phyloP scores from a whole-genome alignment of 2,329 filamentous ascomycete genomes.

The Penicillium capsulatum region DNA sequence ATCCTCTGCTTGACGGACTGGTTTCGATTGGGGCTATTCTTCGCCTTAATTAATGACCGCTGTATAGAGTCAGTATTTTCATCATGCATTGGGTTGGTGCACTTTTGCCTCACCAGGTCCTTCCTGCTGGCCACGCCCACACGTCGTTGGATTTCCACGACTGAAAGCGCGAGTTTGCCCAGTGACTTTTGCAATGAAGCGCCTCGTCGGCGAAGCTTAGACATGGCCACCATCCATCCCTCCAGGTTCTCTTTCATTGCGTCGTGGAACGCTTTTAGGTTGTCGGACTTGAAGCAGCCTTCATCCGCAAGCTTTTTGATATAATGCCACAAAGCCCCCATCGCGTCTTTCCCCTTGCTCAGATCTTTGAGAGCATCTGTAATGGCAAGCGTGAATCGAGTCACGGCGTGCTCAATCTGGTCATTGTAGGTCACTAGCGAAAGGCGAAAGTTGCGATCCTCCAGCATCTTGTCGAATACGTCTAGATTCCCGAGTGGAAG shows the following conservation, averaged over 20 bases:
- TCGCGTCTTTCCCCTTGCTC: conserved; percentile 69
- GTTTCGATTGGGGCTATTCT: conserved; percentile 9
- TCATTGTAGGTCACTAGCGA: conserved; percentile 84
- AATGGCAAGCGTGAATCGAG: conserved; percentile 70
- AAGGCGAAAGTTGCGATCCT: conserved; percentile 74
- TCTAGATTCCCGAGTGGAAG: conserved; percentile 77
- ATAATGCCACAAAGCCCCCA: conserved; percentile 72
- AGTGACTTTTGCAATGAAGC: conserved; percentile 66
- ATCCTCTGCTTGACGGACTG: conserved; percentile 25
- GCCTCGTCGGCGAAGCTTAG: conserved; percentile 68
- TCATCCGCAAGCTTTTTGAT: conserved; percentile 62
- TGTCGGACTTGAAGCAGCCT: conserved; percentile 54
- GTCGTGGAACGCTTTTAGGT: conserved; percentile 69
- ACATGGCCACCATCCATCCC: conserved; percentile 79
- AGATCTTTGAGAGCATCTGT: conserved; percentile 76
- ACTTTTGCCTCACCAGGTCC: conserved; percentile 60
- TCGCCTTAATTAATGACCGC: conserved; percentile 21
- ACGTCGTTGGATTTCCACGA: conserved; percentile 79
- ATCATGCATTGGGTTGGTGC: too few relatives aligned
- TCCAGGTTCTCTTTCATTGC: conserved; percentile 93
- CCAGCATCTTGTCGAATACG: conserved; percentile 82
- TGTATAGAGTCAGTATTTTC: conserved; percentile 15
- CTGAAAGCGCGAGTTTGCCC: conserved; percentile 68
- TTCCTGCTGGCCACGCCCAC: conserved; percentile 78
- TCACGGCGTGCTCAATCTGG: conserved; percentile 82